phyloP scores from a whole-genome alignment of 345 rosid species.

The Gossypioides kirkii region DNA sequence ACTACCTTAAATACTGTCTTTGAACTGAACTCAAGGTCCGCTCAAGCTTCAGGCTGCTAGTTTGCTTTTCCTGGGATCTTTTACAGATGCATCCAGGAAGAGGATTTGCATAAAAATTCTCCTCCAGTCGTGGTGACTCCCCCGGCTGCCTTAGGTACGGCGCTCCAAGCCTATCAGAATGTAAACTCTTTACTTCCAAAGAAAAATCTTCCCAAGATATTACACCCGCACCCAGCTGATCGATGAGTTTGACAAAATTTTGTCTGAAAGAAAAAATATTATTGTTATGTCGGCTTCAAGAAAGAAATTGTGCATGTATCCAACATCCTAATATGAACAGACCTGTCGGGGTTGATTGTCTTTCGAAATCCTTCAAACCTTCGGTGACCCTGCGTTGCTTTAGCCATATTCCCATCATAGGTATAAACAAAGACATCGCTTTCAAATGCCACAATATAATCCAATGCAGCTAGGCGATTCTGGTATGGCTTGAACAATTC shows the following conservation, averaged over 20 bases:
- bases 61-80: constrained; percentile 33
- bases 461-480: constrained; percentile 91
- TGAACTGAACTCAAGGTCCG: constrained; percentile 25
- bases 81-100: constrained; percentile 83
- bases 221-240: constrained; percentile 55
- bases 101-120: constrained; percentile 86
- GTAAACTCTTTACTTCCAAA: constrained; percentile 51
- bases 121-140: constrained; percentile 73
- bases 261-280: constrained; percentile 38
- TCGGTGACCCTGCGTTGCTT: constrained; percentile 91
- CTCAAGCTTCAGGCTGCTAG: constrained; percentile 20
- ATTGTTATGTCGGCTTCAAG: not conserved
- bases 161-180: constrained; percentile 62
- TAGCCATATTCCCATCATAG: constrained; percentile 96
- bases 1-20: constrained; percentile 16
- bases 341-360: constrained; percentile 87
- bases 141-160: constrained; percentile 61
- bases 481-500: constrained; percentile 66
- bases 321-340: not conserved
- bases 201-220: constrained; percentile 73
- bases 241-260: constrained; percentile 61
- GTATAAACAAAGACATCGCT: constrained; percentile 91
- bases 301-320: not conserved
- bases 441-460: constrained; percentile 81
- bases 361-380: constrained; percentile 78